Evolutionary conservation across 768 basidiomycete genomes (phyloP).

Genomic region (Phlebiopsis gigantea): DNA sequence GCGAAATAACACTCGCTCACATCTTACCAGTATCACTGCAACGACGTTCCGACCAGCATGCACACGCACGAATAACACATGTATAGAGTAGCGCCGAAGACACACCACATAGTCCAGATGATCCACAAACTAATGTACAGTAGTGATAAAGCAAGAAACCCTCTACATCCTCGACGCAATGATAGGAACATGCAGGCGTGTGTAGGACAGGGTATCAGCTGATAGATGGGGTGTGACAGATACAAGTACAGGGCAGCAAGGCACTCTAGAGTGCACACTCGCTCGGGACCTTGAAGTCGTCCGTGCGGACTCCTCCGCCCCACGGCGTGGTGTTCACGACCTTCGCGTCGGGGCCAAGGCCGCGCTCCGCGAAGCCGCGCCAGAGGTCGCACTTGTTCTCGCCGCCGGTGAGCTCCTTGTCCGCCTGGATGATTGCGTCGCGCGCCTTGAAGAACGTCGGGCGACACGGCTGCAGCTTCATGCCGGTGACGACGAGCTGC

Average conservation of each 20-base stretch:
- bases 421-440: constrained; percentile 87
- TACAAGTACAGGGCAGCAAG: background rate
- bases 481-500: constrained; percentile 83
- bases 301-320: constrained; percentile 84
- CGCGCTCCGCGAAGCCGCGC: constrained; percentile 77
- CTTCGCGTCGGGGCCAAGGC: constrained; percentile 72
- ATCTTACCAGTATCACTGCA: no score
- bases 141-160: background rate
- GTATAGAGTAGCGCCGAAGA: background rate
- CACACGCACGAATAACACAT: background rate
- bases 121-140: background rate
- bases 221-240: background rate
- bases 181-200: background rate
- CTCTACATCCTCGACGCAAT: background rate
- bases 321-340: constrained; percentile 80
- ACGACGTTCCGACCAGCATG: no score
- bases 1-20: no score
- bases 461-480: constrained; percentile 93
- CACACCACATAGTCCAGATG: background rate
- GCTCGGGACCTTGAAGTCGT: constrained; percentile 30
- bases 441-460: constrained; percentile 89
- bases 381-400: constrained; percentile 90
- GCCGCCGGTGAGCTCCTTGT: constrained; percentile 83
- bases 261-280: background rate
- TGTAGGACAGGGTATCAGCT: background rate